Evolutionary conservation across 768 basidiomycete genomes (phyloP), one percentile per base, ranked within the genome.

Genomic region (Sarcodon sp.): DNA sequence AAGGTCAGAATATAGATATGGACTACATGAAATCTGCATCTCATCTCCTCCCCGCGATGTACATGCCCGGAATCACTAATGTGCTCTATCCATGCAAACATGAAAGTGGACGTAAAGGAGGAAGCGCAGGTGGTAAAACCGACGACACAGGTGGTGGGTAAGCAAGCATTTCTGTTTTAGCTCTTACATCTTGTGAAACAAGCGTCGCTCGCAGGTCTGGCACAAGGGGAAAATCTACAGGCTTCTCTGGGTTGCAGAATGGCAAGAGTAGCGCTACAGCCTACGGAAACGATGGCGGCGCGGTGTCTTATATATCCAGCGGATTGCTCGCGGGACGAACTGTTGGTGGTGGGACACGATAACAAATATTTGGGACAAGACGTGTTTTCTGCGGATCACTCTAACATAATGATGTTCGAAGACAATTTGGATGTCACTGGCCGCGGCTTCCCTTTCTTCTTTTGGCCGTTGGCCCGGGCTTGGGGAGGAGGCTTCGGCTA

Each of bases 391-490:
- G 18, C 21, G 4, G 11, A 35, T 33, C 35, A 18, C 36, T 6
- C 33, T 27, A 4, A 27, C 38, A 11, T 9, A 10, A 10, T 6
- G 7, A 33, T 44, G n/a, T 27, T 36, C 44, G 39, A 41, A 81
- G 79, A 32, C 50, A 56, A 3, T 82, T 80, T 51, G 80, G 77
- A 78, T 11, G 75, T 79, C 13, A 39, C 52, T 0, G 70, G 70
- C 0, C 68, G 69, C 0, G 68, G 67, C 2, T 83, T 84, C 56
- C 82, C 82, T 0, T 83, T 79, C 57, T 69, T 68, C 52, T 84
- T 71, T 63, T 83, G 80, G 80, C 81, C 81, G 6, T 37, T 83
- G 8, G 21, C n/a, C n/a, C n/a, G n/a, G n/a, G 68, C 69, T 1
- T 82, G 76, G 74, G 64, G 62, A 2, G 62, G 61, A 1, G 52